Conservation (phyloP, 441 rosid species). For the Syzygium malaccense region DNA sequence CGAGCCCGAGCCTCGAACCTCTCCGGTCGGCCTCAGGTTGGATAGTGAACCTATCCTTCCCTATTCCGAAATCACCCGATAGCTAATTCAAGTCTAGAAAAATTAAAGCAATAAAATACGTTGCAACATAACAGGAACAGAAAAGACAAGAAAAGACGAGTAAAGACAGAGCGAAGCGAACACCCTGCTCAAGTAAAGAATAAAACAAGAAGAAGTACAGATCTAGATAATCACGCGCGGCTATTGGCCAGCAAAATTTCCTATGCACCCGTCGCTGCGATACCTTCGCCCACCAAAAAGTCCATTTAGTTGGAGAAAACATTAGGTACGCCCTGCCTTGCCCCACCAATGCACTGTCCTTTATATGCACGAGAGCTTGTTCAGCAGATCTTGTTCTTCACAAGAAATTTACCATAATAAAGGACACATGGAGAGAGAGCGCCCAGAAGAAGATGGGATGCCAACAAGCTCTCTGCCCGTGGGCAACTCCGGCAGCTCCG, state of each 20-base stretch:
- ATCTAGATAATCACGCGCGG: neutral
- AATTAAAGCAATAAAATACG: too few relatives aligned
- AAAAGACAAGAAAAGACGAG: too few relatives aligned
- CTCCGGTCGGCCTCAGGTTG: neutral
- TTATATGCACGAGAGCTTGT: neutral
- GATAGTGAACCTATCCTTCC: neutral
- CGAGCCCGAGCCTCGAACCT: neutral
- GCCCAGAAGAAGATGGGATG: neutral
- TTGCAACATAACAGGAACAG: neutral
- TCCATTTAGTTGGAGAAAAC: fast-evolving
- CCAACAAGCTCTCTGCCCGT: neutral
- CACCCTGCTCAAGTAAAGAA: neutral
- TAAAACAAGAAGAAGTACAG: too few relatives aligned
- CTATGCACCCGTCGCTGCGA: neutral
- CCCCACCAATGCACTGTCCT: neutral
- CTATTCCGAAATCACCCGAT: neutral
- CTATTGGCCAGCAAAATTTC: neutral
- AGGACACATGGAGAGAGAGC: neutral
- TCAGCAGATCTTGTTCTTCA: neutral
- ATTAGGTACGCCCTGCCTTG: too few relatives aligned
- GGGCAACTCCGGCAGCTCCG: neutral
- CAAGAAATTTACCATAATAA: neutral
- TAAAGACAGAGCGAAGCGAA: too few relatives aligned
- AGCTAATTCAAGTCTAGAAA: too few relatives aligned
- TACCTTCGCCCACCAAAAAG: neutral